Conservation (phyloP, 257 asterid species). For the Nicotiana otophora region DNA sequence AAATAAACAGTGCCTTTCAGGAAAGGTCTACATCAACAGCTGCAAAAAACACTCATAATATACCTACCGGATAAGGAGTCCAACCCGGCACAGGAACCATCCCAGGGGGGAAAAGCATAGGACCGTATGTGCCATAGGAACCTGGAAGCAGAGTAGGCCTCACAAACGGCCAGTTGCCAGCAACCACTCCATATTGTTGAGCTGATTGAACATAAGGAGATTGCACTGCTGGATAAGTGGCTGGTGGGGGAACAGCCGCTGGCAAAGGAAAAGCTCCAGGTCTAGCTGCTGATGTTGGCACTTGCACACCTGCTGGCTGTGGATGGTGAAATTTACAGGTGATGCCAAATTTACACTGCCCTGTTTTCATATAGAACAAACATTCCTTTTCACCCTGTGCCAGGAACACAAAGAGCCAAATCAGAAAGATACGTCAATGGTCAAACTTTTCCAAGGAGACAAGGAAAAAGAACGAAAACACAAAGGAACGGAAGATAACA, state of each 20-base stretch:
- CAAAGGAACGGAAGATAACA: neutral
- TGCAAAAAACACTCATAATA: neutral
- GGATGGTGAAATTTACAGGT: slow-evolving; percentile 83
- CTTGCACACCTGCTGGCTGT: slow-evolving; percentile 44
- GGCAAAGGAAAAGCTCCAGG: slow-evolving; percentile 34
- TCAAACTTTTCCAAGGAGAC: neutral
- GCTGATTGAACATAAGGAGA: slow-evolving; percentile 51
- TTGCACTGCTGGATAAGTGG: slow-evolving; percentile 21
- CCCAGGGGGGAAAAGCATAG: slow-evolving; percentile 28
- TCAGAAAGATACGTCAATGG: slow-evolving; percentile 7
- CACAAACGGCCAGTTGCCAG: slow-evolving; percentile 56
- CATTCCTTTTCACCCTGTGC: slow-evolving; percentile 78
- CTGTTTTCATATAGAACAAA: slow-evolving; percentile 56
- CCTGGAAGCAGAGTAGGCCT: slow-evolving; percentile 54
- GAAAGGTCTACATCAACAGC: neutral
- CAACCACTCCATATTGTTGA: slow-evolving; percentile 53
- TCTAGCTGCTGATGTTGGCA: slow-evolving; percentile 27
- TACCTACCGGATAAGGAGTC: slow-evolving; percentile 57
- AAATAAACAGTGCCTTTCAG: neutral
- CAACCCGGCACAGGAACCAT: slow-evolving; percentile 57
- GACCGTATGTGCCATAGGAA: slow-evolving; percentile 59
- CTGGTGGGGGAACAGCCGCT: neutral
- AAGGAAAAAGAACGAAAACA: neutral
- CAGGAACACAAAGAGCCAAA: slow-evolving; percentile 18
- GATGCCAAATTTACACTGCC: slow-evolving; percentile 64